A percentile compares a stretch with the other conserved stretches of the same genome.
Evolutionary conservation across 2,329 filamentous ascomycete species (phyloP).

Genomic region (Colletotrichum lindemuthianum): DNA sequence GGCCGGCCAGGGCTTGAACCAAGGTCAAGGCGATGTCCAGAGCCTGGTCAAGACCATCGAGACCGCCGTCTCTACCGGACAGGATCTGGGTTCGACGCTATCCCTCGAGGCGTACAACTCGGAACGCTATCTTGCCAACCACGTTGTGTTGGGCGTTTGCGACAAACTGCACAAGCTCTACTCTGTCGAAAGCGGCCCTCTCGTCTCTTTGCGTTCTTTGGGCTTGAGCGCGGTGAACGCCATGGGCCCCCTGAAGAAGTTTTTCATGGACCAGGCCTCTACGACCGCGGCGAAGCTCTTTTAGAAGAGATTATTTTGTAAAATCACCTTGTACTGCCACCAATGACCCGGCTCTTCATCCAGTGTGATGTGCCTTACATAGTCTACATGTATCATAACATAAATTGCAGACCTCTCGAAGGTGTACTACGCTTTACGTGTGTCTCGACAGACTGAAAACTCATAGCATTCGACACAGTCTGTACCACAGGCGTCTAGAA

Average conservation of each 20-base stretch:
- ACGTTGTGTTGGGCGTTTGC: conserved; percentile 78
- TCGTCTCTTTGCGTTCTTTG: conserved; percentile 81
- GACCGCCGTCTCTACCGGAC: conserved; percentile 81
- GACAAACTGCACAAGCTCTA: conserved; percentile 96
- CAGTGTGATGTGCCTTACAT: conserved; percentile 10
- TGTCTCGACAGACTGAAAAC: neutral
- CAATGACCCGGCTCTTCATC: neutral
- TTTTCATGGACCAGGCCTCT: conserved; percentile 82
- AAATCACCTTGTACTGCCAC: neutral
- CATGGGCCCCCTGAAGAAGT: conserved; percentile 79
- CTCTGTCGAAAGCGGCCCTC: conserved; percentile 79
- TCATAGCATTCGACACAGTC: neutral
- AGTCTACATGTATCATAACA: neutral
- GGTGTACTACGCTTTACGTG: too few species aligned
- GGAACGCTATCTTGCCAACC: conserved; percentile 86
- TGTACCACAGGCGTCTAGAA: conserved; percentile 26
- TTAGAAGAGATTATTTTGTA: conserved; percentile 34
- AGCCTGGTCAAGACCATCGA: conserved; percentile 80
- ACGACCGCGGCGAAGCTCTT: conserved; percentile 62
- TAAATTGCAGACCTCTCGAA: too few species aligned
- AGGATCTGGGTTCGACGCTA: conserved; percentile 84
- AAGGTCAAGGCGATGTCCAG: conserved; percentile 89
- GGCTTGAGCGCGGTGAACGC: conserved; percentile 82
- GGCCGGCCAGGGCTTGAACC: conserved; percentile 93
- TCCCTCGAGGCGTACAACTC: conserved; percentile 83